phyloP scores from a whole-genome alignment of 2,329 filamentous ascomycete genomes.

The Xylariaceae sp. region DNA sequence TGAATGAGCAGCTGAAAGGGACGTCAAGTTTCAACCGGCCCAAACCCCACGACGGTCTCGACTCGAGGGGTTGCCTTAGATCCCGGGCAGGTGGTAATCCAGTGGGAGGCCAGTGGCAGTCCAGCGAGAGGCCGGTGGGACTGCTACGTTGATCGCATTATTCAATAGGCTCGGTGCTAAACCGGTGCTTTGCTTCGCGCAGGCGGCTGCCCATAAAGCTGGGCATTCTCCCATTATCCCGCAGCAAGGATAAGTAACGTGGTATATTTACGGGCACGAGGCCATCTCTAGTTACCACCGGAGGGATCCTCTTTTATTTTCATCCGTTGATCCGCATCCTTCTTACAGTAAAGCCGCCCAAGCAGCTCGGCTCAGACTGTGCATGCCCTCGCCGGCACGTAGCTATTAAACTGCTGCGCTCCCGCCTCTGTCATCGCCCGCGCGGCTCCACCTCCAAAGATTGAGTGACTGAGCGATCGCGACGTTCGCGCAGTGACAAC shows the following conservation, averaged over 20 bases:
- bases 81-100: background rate
- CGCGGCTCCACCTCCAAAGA: slow-evolving; percentile 10
- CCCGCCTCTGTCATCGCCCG: slow-evolving; percentile 5
- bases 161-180: slow-evolving; percentile 12
- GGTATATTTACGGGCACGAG: background rate
- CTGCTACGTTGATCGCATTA: background rate
- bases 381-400: background rate
- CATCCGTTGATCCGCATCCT: background rate
- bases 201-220: too few species aligned
- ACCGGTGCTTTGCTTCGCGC: slow-evolving; percentile 8
- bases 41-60: too few species aligned
- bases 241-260: too few species aligned
- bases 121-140: slow-evolving; percentile 3
- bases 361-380: too few species aligned
- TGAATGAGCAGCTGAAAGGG: too few species aligned
- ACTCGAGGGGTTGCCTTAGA: too few species aligned
- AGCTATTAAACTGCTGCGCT: background rate
- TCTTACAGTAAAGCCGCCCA: too few species aligned
- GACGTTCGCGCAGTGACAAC: slow-evolving; percentile 9
- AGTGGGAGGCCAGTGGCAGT: too few species aligned
- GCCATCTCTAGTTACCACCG: too few species aligned
- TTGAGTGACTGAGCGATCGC: background rate
- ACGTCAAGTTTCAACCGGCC: background rate
- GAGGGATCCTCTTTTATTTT: too few species aligned
- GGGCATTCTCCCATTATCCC: too few species aligned